Percentiles rank a stretch among this genome's conserved stretches.
Conservation (phyloP, 305 asterid species). For the Fraxinus ornus region DNA sequence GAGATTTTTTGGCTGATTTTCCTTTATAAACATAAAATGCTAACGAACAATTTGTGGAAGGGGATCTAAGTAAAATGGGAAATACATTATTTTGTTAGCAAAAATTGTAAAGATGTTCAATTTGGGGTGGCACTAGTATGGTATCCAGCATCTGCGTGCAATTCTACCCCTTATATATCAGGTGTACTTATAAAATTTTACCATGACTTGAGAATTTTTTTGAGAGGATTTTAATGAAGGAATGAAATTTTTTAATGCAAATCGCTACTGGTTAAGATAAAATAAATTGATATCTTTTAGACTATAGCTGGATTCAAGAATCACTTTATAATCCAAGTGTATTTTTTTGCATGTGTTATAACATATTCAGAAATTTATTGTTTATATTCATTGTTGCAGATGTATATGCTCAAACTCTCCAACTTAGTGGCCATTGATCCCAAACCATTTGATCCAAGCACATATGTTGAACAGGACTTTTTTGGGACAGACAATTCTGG, state of each 20-base stretch:
- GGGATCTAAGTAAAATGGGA: not conserved
- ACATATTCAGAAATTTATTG: not conserved
- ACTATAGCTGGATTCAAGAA: not conserved
- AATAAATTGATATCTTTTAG: not conserved
- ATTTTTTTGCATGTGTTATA: not conserved
- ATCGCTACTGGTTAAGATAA: not conserved
- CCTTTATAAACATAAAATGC: not conserved
- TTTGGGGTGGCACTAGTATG: not conserved
- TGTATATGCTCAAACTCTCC: conserved; percentile 53
- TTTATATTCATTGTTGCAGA: conserved; percentile 34
- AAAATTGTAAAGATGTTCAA: not conserved
- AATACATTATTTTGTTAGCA: not conserved
- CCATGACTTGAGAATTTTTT: not conserved
- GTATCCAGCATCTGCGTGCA: not conserved
- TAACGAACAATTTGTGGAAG: not conserved
- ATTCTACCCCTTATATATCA: not conserved
- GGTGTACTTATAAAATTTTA: not conserved
- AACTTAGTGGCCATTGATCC: conserved; percentile 54
- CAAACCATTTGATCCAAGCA: conserved; percentile 29
- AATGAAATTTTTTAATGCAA: not conserved
- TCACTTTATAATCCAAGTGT: not conserved
- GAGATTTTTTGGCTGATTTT: not conserved
- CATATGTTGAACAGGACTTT: conserved; percentile 45
- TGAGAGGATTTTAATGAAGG: not conserved
- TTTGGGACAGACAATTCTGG: conserved; percentile 55